phyloP scores from a whole-genome alignment of 164 flowering plant genomes.

The Cinnamomum micranthum region DNA sequence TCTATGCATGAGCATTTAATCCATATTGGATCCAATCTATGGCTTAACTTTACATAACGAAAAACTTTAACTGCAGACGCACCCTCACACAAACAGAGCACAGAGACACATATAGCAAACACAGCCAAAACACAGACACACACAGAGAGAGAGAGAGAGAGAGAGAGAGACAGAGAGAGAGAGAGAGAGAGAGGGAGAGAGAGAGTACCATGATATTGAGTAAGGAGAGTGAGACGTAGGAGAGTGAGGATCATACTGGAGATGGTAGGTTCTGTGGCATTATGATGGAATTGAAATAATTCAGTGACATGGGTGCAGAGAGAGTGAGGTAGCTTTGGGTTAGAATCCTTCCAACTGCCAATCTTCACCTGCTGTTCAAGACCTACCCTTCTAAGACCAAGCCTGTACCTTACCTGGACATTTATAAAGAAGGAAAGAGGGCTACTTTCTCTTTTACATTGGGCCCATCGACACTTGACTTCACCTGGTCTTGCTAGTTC shows the following conservation, averaged over 20 bases:
- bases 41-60: too few relatives aligned
- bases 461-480: background rate
- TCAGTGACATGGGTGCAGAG: background rate
- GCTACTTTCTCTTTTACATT: background rate
- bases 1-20: too few relatives aligned
- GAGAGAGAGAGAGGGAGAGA: conserved; percentile 2
- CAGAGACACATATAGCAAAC: too few relatives aligned
- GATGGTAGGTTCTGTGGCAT: background rate
- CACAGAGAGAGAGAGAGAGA: too few relatives aligned
- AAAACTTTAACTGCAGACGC: too few relatives aligned
- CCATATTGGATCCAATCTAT: too few relatives aligned
- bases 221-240: background rate
- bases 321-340: background rate
- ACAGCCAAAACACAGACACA: too few relatives aligned
- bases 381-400: conserved; percentile 6
- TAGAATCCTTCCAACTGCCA: conserved; percentile 5
- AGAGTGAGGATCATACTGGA: conserved; percentile 7
- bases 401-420: too few relatives aligned
- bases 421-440: too few relatives aligned
- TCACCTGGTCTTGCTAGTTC: background rate
- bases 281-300: background rate
- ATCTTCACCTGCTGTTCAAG: conserved; percentile 5
- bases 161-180: background rate
- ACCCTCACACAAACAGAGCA: too few relatives aligned
- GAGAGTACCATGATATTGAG: conserved; percentile 24